These are phyloP conservation scores for Chenopodium album DNA, from an alignment of 148 eudicot genomes.

Conservation along the genomic window DNA sequence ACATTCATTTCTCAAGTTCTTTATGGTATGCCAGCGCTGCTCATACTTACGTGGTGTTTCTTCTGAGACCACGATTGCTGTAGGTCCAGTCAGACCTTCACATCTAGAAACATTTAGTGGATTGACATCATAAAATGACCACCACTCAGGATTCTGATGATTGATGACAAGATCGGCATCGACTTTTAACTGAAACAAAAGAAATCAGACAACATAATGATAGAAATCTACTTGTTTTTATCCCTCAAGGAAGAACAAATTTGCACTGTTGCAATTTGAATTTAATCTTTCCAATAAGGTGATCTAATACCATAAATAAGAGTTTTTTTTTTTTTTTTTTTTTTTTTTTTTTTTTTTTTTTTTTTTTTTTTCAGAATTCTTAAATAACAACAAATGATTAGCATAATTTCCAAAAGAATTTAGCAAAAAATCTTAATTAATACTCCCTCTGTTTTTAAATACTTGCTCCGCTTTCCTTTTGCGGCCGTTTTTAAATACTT, in stretches of 20 bases:
- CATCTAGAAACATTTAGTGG: slow-evolving; percentile 49
- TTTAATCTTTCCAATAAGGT: too few species aligned
- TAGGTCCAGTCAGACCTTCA: slow-evolving; percentile 75
- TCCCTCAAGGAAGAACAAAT: neutral
- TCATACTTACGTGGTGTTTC: slow-evolving; percentile 93
- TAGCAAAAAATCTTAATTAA: too few species aligned
- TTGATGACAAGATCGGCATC: slow-evolving; percentile 74
- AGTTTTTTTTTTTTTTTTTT: too few species aligned
- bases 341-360: too few species aligned
- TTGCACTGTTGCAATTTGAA: neutral
- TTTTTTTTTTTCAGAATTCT: too few species aligned
- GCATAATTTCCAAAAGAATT: too few species aligned
- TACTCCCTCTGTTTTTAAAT: too few species aligned
- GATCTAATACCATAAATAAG: too few species aligned
- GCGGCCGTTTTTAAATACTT: too few species aligned
- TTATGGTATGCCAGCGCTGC: neutral
- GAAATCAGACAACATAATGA: neutral
- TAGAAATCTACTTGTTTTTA: neutral
- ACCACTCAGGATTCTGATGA: slow-evolving; percentile 63
- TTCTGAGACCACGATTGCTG: slow-evolving; percentile 87
- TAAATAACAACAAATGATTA: neutral
- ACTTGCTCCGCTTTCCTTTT: too few species aligned
- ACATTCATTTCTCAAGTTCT: neutral
- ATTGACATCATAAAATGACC: slow-evolving; percentile 80
- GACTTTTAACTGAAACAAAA: slow-evolving; percentile 46